Base-by-base conservation (phyloP, 352 stramenopile species). In the Globisporangium emineosum region DNA sequence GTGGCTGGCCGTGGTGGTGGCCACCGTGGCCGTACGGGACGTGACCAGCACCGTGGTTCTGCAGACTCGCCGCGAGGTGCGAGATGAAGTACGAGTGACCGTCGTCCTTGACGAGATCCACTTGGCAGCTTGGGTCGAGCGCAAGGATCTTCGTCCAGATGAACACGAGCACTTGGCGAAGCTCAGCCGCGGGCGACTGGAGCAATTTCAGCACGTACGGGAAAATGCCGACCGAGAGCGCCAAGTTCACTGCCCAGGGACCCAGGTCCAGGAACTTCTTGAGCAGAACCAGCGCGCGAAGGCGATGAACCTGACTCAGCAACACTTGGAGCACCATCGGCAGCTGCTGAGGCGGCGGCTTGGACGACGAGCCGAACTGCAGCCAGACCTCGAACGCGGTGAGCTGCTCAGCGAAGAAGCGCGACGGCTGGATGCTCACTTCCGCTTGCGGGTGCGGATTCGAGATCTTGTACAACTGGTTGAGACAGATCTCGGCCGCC, bases 321-420 rank as follows among this genome's bases (percentile, higher is more conserved):
- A 99, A 76, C 23, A 99, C 95, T 64, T 99, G 96, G 5, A 99
- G 78, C 33, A 99, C 96, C 75, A 99, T 98, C 0, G 98, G 97
- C 27, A 99, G 77, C 72, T 99, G 96, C 73, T 99, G 93, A 1
- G 97, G 98, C 6, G 97, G 94, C 37, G 96, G 75, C 51, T 96
- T 93, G n/a, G 75, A 70, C 1, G 86, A 75, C 30, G 81, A 85
- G 0, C 96, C 95, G 78, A 98, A 99, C 62, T 99, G 90, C 3
- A 99, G 73, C 97, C 97, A 99, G 5, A 99, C 90, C 76, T 99
- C 96, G 73, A 99, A 99, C 8, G 97, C 96, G 23, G 93, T 99
- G 7, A 99, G 86, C 76, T 99, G 97, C 65, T 99, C 96, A 0
- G 93, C 94, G 64, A 99, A 99, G 76, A 99, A 99, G 8, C 94